Percentiles rank a stretch among this genome's conserved stretches.
phyloP scores from a whole-genome alignment of 2,329 filamentous ascomycete species.

The Penicillium crustosum region DNA sequence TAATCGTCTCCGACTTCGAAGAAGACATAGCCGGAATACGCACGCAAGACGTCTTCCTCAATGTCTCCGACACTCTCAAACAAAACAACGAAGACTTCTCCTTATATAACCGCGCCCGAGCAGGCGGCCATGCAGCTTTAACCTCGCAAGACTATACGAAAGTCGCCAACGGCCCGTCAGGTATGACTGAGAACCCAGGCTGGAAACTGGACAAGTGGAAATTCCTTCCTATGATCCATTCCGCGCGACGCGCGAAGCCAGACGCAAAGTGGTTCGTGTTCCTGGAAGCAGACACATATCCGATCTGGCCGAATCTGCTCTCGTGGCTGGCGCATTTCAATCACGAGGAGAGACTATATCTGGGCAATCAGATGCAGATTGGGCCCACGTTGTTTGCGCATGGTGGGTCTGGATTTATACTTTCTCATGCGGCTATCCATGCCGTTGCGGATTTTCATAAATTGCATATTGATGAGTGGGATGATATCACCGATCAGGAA shows the following conservation, averaged over 20 bases:
- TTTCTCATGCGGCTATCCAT: slow-evolving; percentile 50
- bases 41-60: slow-evolving; percentile 52
- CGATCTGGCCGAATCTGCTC: slow-evolving; percentile 53
- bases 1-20: slow-evolving; percentile 60
- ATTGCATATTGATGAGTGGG: slow-evolving; percentile 40
- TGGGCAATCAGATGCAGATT: slow-evolving; percentile 53
- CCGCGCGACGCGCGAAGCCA: slow-evolving; percentile 43
- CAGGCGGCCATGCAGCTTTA: slow-evolving; percentile 40
- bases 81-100: slow-evolving; percentile 22
- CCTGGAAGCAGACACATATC: slow-evolving; percentile 56
- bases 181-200: slow-evolving; percentile 43
- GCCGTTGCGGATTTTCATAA: slow-evolving; percentile 43
- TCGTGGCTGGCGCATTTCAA: slow-evolving; percentile 52
- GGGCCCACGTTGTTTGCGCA: slow-evolving; percentile 49
- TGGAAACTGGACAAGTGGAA: slow-evolving; percentile 58
- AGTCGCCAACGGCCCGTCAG: slow-evolving; percentile 31
- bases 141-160: slow-evolving; percentile 25
- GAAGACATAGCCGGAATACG: slow-evolving; percentile 52
- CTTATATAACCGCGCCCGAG: slow-evolving; percentile 44
- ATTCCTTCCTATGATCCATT: slow-evolving; percentile 55
- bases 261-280: slow-evolving; percentile 58
- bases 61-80: slow-evolving; percentile 31
- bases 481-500: slow-evolving; percentile 42
- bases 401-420: slow-evolving; percentile 51
- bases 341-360: slow-evolving; percentile 46